Conservation (phyloP, 768 basidiomycete genomes). For the Panaeolus papilionaceus region DNA sequence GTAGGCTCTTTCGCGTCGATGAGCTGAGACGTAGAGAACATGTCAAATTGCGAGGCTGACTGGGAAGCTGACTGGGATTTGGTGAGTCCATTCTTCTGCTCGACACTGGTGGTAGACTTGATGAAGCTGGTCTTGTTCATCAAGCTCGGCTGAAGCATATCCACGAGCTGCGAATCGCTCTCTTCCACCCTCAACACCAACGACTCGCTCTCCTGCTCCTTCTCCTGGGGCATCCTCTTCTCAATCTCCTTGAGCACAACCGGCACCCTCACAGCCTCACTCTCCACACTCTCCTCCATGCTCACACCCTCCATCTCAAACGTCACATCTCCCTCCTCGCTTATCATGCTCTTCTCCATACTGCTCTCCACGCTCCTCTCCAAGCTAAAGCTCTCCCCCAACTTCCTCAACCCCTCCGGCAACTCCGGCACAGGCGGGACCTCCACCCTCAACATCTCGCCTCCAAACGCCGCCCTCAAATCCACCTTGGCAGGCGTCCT, state of each 20-base stretch:
- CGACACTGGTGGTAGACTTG: constrained; percentile 15
- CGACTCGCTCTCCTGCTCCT: constrained; percentile 5
- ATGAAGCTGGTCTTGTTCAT: constrained; percentile 26
- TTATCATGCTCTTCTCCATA: background rate
- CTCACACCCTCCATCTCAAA: constrained; percentile 17
- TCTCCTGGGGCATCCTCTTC: constrained; percentile 19
- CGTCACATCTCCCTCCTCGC: background rate
- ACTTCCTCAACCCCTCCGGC: constrained; percentile 34
- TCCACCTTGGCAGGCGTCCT: constrained; percentile 76
- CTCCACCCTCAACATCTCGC: constrained; percentile 42
- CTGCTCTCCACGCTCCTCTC: constrained; percentile 14
- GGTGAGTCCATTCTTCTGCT: background rate
- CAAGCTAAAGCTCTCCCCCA: background rate
- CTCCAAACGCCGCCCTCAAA: constrained; percentile 51
- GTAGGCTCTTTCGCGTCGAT: constrained; percentile 39
- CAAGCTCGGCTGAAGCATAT: constrained; percentile 37
- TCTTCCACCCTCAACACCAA: constrained; percentile 21
- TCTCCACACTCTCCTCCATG: constrained; percentile 20
- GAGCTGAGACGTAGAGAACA: constrained; percentile 35
- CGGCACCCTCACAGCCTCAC: constrained; percentile 15
- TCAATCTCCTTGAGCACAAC: background rate
- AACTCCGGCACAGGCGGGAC: constrained; percentile 61
- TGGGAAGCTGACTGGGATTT: constrained; percentile 16
- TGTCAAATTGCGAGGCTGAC: constrained; percentile 29
- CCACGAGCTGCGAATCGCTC: constrained; percentile 28